phyloP scores from a whole-genome alignment of 345 rosid species.

The Psidium guajava region DNA sequence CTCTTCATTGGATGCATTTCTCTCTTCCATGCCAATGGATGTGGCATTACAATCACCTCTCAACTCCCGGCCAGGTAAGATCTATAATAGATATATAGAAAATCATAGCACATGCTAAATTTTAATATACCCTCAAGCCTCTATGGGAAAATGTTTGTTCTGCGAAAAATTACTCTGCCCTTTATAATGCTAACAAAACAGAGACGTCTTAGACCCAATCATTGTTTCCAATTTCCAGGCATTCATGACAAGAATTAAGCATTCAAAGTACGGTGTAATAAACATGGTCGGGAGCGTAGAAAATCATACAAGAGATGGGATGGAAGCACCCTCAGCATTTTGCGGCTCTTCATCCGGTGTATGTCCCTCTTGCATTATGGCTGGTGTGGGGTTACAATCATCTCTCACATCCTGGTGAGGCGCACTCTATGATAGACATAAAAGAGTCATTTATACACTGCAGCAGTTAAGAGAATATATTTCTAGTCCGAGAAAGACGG shows the following conservation, averaged over 20 bases:
- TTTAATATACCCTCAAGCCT: background rate
- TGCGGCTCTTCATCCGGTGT: conserved; percentile 9
- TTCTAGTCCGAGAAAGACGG: background rate
- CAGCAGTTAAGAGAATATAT: background rate
- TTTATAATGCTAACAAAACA: background rate
- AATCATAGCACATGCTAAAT: background rate
- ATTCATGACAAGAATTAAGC: background rate
- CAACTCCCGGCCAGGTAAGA: background rate
- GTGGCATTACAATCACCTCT: background rate
- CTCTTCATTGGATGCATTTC: conserved; percentile 12
- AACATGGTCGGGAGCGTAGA: background rate
- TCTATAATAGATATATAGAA: background rate
- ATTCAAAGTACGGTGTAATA: background rate
- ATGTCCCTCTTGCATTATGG: conserved; percentile 17
- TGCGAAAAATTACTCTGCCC: background rate
- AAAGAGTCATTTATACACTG: background rate
- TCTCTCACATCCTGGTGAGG: background rate
- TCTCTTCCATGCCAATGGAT: conserved; percentile 18
- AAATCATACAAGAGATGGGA: background rate
- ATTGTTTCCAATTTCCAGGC: background rate
- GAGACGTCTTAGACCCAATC: background rate
- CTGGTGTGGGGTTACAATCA: conserved; percentile 2
- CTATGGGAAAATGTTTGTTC: background rate
- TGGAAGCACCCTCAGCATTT: background rate
- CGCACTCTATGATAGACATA: background rate